These are phyloP conservation scores for Leishmania martiniquensis DNA, from an alignment of 208 protist genomes.

Conservation along the genomic window DNA sequence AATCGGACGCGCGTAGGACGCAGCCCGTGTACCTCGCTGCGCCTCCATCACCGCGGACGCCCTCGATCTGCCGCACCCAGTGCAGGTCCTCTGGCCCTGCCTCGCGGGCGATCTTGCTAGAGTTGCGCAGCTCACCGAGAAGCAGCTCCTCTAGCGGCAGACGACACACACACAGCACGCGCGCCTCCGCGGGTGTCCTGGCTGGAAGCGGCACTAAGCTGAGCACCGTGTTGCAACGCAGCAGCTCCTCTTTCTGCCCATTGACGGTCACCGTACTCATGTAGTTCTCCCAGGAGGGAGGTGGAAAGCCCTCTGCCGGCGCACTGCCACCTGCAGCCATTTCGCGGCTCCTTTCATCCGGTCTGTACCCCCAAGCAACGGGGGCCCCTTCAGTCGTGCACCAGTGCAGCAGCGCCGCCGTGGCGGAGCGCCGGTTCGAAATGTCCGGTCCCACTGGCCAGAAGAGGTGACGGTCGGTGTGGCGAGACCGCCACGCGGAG, in stretches of 20 bases:
- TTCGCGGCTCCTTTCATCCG: conserved; percentile 20
- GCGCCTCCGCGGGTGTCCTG: background rate
- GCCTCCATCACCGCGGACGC: background rate
- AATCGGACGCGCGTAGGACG: conserved; percentile 12
- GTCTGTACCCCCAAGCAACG: conserved; percentile 23
- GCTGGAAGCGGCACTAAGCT: conserved; percentile 3
- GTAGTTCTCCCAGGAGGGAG: conserved; percentile 15
- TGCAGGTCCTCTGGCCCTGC: conserved; percentile 35
- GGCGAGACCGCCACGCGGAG: conserved; percentile 10
- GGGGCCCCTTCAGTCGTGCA: background rate
- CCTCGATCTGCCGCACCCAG: conserved; percentile 47
- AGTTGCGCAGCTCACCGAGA: conserved; percentile 56
- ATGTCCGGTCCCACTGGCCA: conserved; percentile 34
- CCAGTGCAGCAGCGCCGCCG: conserved; percentile 34
- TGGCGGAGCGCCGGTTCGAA: conserved; percentile 33
- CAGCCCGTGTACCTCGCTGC: conserved; percentile 3
- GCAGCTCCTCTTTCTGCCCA: conserved; percentile 10
- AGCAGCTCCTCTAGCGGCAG: conserved; percentile 65
- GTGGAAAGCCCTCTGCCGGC: background rate
- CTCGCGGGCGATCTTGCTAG: conserved; percentile 53
- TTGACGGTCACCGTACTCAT: conserved; percentile 15
- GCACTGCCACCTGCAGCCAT: background rate
- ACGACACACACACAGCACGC: conserved; percentile 38
- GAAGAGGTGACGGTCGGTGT: conserved; percentile 30
- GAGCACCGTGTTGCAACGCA: conserved; percentile 15